Evolutionary conservation across 352 stramenopile species (phyloP).

Genomic region (Pythium dissimile): DNA sequence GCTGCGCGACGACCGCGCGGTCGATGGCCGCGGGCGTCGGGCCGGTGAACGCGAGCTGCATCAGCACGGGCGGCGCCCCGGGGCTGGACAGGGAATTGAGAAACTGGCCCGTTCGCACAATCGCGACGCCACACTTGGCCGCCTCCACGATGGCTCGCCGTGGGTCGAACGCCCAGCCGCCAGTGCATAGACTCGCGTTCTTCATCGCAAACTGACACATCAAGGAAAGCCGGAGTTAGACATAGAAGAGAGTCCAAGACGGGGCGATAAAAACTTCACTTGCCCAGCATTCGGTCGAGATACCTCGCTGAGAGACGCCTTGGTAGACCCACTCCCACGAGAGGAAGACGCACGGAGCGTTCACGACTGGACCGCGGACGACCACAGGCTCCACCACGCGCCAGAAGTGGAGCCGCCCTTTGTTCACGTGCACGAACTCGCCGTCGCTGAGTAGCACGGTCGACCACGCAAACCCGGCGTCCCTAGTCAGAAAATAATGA

Average conservation of each 20-base stretch:
- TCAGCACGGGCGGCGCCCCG: conserved; percentile 28
- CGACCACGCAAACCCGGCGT: conserved; percentile 68
- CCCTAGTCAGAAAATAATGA: conserved; percentile 2
- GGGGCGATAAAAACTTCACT: neutral
- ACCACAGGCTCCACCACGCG: conserved; percentile 56
- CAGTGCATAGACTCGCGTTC: conserved; percentile 57
- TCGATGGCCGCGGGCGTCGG: conserved; percentile 35
- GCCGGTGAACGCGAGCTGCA: conserved; percentile 50
- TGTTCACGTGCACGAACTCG: conserved; percentile 86
- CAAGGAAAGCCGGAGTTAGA: neutral
- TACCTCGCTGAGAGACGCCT: conserved; percentile 72
- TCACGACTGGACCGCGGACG: conserved; percentile 30
- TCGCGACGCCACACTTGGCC: conserved; percentile 44
- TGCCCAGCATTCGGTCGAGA: conserved; percentile 82
- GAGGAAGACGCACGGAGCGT: conserved; percentile 69
- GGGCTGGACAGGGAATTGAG: conserved; percentile 41
- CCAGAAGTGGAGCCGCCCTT: conserved; percentile 83
- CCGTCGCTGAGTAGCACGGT: conserved; percentile 71
- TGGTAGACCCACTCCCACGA: conserved; percentile 87
- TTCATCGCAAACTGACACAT: conserved; percentile 72
- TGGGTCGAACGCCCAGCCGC: conserved; percentile 68
- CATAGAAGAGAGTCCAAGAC: neutral
- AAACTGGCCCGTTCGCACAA: conserved; percentile 72
- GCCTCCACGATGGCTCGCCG: conserved; percentile 73
- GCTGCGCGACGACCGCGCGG: conserved; percentile 50